These are phyloP conservation scores for Rhypophila decipiens DNA, from an alignment of 495 filamentous ascomycete genomes.

Conservation along the genomic window DNA sequence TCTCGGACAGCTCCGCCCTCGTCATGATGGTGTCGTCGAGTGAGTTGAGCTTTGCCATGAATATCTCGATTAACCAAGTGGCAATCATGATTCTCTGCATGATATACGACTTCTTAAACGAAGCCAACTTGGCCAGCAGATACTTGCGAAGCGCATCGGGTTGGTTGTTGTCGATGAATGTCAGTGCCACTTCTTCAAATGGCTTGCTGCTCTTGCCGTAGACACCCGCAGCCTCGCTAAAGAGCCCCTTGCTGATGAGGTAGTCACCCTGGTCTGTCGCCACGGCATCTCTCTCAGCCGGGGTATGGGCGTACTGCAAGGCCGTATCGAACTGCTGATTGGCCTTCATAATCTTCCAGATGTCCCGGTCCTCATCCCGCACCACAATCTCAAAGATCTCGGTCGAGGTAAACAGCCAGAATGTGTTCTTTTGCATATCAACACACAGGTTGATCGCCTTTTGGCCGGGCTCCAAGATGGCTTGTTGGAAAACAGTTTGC, in stretches of 20 bases:
- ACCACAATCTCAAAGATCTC: slow-evolving; percentile 92
- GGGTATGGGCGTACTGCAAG: slow-evolving; percentile 65
- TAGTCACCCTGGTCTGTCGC: slow-evolving; percentile 86
- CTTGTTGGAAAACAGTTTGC: slow-evolving; percentile 75
- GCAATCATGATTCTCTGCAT: slow-evolving; percentile 97
- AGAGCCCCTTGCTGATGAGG: slow-evolving; percentile 71
- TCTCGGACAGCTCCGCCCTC: slow-evolving; percentile 73
- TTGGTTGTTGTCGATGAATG: slow-evolving; percentile 82
- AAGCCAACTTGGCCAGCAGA: slow-evolving; percentile 73
- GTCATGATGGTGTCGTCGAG: slow-evolving; percentile 92
- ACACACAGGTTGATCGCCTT: slow-evolving; percentile 72
- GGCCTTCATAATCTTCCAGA: slow-evolving; percentile 87
- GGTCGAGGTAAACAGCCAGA: slow-evolving; percentile 85
- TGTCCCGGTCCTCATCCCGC: slow-evolving; percentile 81
- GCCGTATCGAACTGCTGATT: slow-evolving; percentile 83
- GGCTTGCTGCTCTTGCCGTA: slow-evolving; percentile 94
- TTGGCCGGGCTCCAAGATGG: slow-evolving; percentile 75
- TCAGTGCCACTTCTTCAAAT: slow-evolving; percentile 91
- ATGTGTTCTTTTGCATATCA: slow-evolving; percentile 89
- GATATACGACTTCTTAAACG: slow-evolving; percentile 70
- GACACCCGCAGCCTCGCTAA: slow-evolving; percentile 75
- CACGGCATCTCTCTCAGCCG: slow-evolving; percentile 78
- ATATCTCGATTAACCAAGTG: slow-evolving; percentile 90
- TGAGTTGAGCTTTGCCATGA: slow-evolving; percentile 94
- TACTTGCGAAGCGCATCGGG: slow-evolving; percentile 90